Evolutionary conservation across 164 flowering plant species (phyloP), one percentile per base, ranked within the genome.

Genomic region (Vitis cinerea): DNA sequence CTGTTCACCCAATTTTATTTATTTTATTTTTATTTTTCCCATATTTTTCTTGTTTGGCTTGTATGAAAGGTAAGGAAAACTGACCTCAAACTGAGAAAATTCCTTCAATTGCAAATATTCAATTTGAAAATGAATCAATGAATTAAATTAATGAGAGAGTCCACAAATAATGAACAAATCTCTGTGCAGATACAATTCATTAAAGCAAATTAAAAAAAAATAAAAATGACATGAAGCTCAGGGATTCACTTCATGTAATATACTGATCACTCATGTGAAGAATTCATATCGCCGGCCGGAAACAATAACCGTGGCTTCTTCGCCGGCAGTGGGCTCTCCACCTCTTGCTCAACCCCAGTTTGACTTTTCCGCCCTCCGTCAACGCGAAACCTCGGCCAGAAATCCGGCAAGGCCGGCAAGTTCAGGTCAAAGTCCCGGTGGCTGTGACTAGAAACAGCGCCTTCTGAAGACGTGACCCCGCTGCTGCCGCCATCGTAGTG

Each of bases 371-470:
- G 23, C 2, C 4, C 63, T 9, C 59, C 37, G 15, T 15, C 66
- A 64, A 49, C 49, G 9, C 27, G 48, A 17, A 68, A 72, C 17
- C 62, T 76, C 17, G 75, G 57, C 73, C 67, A 69, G 14, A 72
- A 67, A 31, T 88, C 95, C n/a, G 88, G 87, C 67, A 76, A 47
- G 3, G 95, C 85, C 29, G 92, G 92, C 44, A 87, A 13, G 71
- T 88, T 90, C 47, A 90, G 77, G 72, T 90, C 97, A 70, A 90
- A 89, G 9, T 68, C 82, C 0, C 86, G 86, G 61, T 61, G 84
- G 50, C 77, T 72, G 13, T 44, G 60, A 6, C 62, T 69, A 3
- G 71, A 62, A 15, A 58, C 79, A 50, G 61, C 69, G 54, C 75
- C 74, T 10, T 73, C 78, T 3, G 76, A 72, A 10, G 70, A 51